Percentiles rank a stretch among this genome's conserved stretches.
Evolutionary conservation across 352 stramenopile species (phyloP).

Genomic region (Phytophthora fragariae): DNA sequence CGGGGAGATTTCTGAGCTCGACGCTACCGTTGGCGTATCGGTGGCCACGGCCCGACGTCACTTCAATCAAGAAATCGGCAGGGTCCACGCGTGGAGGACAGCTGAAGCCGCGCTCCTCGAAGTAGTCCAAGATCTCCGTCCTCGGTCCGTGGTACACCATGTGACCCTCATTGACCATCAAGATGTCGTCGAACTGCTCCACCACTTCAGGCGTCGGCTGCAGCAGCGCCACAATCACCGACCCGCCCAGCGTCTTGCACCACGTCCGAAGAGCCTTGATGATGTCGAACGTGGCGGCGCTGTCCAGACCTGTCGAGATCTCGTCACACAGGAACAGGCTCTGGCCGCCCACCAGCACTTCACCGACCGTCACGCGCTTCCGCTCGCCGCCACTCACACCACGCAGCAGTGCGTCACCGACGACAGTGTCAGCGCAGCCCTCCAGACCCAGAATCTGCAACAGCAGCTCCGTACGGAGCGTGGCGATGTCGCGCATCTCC

Average conservation of each 20-base stretch:
- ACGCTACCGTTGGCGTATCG: slow-evolving; percentile 56
- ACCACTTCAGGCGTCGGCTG: slow-evolving; percentile 91
- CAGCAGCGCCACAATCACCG: slow-evolving; percentile 46
- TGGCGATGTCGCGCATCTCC: slow-evolving; percentile 74
- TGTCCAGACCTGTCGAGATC: slow-evolving; percentile 69
- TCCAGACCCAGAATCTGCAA: slow-evolving; percentile 87
- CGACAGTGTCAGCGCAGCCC: slow-evolving; percentile 93
- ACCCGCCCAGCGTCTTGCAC: slow-evolving; percentile 48
- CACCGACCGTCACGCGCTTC: slow-evolving; percentile 87
- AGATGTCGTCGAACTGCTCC: slow-evolving; percentile 96
- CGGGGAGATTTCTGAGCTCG: slow-evolving; percentile 20
- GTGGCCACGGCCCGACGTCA: slow-evolving; percentile 63
- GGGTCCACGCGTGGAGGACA: slow-evolving; percentile 72
- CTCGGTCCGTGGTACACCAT: slow-evolving; percentile 94
- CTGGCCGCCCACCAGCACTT: slow-evolving; percentile 51
- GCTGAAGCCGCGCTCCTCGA: slow-evolving; percentile 76
- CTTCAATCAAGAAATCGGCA: slow-evolving; percentile 76
- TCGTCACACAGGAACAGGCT: slow-evolving; percentile 86
- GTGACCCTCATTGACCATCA: slow-evolving; percentile 93
- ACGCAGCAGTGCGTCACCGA: slow-evolving; percentile 87
- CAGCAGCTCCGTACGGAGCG: slow-evolving; percentile 77
- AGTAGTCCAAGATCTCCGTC: slow-evolving; percentile 84
- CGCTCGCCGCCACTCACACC: slow-evolving; percentile 93
- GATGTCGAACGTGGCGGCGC: slow-evolving; percentile 65
- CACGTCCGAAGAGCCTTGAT: slow-evolving; percentile 60